Percentiles rank a stretch among this genome's conserved stretches.
Evolutionary conservation across 768 basidiomycete genomes (phyloP).

Genomic region (Rhodotorula kratochvilovae): DNA sequence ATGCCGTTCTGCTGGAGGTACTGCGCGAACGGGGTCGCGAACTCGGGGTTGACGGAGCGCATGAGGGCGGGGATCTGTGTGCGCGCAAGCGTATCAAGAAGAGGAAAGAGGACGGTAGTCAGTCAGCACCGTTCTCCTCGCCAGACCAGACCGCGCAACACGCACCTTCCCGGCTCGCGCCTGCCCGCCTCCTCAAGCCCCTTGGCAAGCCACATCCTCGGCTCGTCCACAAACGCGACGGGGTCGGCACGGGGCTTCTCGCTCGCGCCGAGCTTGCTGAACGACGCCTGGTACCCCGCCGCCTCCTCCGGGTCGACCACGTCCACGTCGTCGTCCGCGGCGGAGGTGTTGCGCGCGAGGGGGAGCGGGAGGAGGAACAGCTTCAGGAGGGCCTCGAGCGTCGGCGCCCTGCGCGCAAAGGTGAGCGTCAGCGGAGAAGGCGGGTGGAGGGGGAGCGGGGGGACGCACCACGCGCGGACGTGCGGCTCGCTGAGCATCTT

Average conservation of each 20-base stretch:
- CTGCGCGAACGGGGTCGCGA: constrained; percentile 32
- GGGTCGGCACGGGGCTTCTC: constrained; percentile 57
- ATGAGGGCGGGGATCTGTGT: constrained; percentile 30
- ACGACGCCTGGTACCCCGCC: constrained; percentile 91
- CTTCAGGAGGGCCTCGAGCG: constrained; percentile 66
- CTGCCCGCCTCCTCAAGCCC: constrained; percentile 23
- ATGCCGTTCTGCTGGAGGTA: constrained; percentile 27
- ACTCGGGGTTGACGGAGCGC: constrained; percentile 30
- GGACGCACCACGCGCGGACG: constrained; percentile 59
- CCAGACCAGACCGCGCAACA: neutral
- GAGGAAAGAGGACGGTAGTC: too few species aligned
- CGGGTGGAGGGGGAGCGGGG: neutral
- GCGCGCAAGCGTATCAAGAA: neutral
- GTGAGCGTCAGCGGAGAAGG: neutral
- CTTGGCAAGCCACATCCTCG: constrained; percentile 41
- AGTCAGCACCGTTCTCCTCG: too few species aligned
- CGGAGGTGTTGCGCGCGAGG: constrained; percentile 50
- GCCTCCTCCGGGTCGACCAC: constrained; percentile 80
- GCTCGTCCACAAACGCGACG: constrained; percentile 48
- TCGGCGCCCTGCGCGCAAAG: constrained; percentile 58
- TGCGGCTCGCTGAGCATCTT: constrained; percentile 65
- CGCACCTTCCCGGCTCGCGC: constrained; percentile 40
- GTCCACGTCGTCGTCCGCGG: constrained; percentile 51
- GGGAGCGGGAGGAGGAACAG: constrained; percentile 75
- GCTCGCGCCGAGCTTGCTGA: constrained; percentile 81